phyloP scores from a whole-genome alignment of 108 stramenopile species.

The Parmales sp. region DNA sequence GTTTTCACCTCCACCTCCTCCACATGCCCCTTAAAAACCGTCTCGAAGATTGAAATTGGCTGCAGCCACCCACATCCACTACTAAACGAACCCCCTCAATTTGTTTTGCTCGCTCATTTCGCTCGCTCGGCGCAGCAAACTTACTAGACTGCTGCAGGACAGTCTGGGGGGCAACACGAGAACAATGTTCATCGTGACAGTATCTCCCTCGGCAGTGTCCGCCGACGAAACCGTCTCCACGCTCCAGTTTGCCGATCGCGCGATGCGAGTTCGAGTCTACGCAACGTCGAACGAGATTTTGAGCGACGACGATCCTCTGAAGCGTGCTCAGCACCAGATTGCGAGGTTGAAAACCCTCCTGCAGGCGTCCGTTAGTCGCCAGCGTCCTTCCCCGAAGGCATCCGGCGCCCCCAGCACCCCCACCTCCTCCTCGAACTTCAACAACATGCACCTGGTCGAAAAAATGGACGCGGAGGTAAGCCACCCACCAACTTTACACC shows the following conservation, averaged over 20 bases:
- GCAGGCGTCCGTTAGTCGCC: neutral
- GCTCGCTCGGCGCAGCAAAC: no score
- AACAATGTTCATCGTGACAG: conserved; percentile 42
- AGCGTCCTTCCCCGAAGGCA: neutral
- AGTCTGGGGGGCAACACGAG: conserved; percentile 41
- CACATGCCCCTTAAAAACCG: no score
- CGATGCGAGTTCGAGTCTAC: conserved; percentile 29
- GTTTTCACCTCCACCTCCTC: no score
- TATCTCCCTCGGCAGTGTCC: conserved; percentile 38
- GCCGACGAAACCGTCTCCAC: conserved; percentile 44
- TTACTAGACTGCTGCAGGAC: conserved; percentile 49
- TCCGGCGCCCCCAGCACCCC: neutral
- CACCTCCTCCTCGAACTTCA: no score
- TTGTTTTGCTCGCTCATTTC: no score
- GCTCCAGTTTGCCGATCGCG: conserved; percentile 42
- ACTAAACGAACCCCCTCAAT: no score
- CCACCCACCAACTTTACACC: no score
- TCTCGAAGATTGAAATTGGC: no score
- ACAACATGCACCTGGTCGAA: neutral
- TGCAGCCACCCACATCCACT: no score
- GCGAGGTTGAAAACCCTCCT: neutral
- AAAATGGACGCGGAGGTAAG: neutral
- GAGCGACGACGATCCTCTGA: neutral
- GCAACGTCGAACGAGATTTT: conserved; percentile 25
- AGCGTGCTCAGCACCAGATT: neutral